Conservation (phyloP, 2,329 filamentous ascomycete genomes). For the Blumeria hordei region DNA sequence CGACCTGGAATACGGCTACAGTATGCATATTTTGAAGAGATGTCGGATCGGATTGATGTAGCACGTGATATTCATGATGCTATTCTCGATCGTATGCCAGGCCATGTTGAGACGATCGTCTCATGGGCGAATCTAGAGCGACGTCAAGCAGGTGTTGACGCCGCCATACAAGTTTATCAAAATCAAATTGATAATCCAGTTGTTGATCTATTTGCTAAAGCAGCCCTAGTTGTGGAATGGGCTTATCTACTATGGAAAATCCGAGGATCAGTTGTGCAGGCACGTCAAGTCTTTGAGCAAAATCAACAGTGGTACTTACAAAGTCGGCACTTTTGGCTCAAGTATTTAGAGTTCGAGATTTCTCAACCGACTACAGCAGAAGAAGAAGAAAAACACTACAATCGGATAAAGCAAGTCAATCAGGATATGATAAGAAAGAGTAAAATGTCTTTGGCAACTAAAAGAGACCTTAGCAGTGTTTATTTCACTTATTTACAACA, state of each 20-base stretch:
- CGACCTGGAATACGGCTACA: slow-evolving; percentile 64
- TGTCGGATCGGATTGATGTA: slow-evolving; percentile 48
- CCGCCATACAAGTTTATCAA: slow-evolving; percentile 65
- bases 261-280: slow-evolving; percentile 58
- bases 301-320: slow-evolving; percentile 68
- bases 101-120: slow-evolving; percentile 67
- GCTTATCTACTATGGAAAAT: slow-evolving; percentile 69
- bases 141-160: slow-evolving; percentile 60
- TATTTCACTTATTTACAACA: slow-evolving; percentile 75
- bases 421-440: slow-evolving; percentile 52
- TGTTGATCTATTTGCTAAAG: slow-evolving; percentile 59
- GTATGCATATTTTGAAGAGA: slow-evolving; percentile 89
- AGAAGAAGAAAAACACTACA: slow-evolving; percentile 38
- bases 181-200: slow-evolving; percentile 50
- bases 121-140: slow-evolving; percentile 72
- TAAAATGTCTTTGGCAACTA: slow-evolving; percentile 37
- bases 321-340: slow-evolving; percentile 72
- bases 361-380: slow-evolving; percentile 49
- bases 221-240: slow-evolving; percentile 71
- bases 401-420: slow-evolving; percentile 60
- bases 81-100: slow-evolving; percentile 51
- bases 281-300: slow-evolving; percentile 58
- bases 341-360: slow-evolving; percentile 72
- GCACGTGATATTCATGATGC: slow-evolving; percentile 68
- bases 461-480: slow-evolving; percentile 49